Evolutionary conservation across 2,329 filamentous ascomycete genomes (phyloP), one percentile per base, ranked within the genome.

Genomic region (Zelopaecilomyces penicillatus): DNA sequence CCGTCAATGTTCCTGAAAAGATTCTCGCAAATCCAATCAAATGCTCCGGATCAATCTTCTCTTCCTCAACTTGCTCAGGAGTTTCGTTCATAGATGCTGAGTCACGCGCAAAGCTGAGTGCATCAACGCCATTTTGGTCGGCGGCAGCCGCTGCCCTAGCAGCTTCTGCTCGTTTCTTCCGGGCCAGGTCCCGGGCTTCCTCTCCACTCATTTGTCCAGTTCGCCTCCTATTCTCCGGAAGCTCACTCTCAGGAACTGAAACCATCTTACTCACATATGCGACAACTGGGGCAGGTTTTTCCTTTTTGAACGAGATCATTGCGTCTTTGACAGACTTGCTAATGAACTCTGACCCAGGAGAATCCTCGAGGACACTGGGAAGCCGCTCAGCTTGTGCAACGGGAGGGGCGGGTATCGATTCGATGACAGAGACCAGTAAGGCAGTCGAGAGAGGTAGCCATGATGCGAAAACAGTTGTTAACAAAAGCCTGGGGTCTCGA

Each of bases 211-310:
- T 75, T 37, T 82, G 81, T 1, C 83, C 83, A 11, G 67, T 64
- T 11, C 80, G 75, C 38, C 87, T 76, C 63, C 85, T 94, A 62
- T 95, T 95, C 42, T 91, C 80, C 0, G 87, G 86, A 5, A 98
- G 71, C 56, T 98, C 91, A 63, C 87, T 96, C 58, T 94, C 87
- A 0, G 89, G 91, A 9, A 98, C 76, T 0, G 93, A 93, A 2
- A 97, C 87, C 89, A 98, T 96, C 63, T 98, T 98, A 67, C 91
- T 97, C 49, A 98, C 87, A 53, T 95, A 98, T 6, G 87, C 91
- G 2, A 98, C 87, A 0, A 95, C 81, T 0, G 91, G 90, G 46
- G 85, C 84, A 0, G 81, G 74, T 34, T 77, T 73, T 0, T 73
- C 74, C 4, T 78, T 78, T 57, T 85, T 86, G 60, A 95, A 96